phyloP scores from a whole-genome alignment of 2,329 filamentous ascomycete species.

The Mycosphaerella arachidis region DNA sequence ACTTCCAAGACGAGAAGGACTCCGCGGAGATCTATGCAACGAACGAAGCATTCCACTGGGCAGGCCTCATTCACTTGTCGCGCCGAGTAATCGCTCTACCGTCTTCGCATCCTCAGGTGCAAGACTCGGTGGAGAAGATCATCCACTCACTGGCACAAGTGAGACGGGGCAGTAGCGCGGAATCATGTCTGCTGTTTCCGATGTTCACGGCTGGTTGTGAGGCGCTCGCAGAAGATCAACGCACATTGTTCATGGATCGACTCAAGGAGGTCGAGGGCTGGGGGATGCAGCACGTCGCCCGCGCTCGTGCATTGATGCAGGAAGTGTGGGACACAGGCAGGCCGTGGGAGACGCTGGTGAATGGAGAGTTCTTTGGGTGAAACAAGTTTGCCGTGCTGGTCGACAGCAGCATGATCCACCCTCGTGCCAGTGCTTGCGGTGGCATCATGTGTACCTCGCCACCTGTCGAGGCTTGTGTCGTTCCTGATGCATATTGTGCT shows the following conservation, averaged over 20 bases:
- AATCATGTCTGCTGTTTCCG: constrained; percentile 72
- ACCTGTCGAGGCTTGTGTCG: too few relatives aligned
- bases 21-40: constrained; percentile 63
- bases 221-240: constrained; percentile 52
- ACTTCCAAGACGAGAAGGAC: constrained; percentile 48
- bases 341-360: constrained; percentile 64
- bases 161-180: constrained; percentile 62
- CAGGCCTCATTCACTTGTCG: constrained; percentile 70
- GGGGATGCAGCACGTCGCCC: constrained; percentile 68
- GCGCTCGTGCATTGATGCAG: constrained; percentile 61
- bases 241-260: constrained; percentile 59
- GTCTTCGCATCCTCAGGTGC: constrained; percentile 56
- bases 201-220: constrained; percentile 82
- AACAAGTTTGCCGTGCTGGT: too few relatives aligned
- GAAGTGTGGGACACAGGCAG: constrained; percentile 63
- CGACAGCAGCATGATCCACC: too few relatives aligned
- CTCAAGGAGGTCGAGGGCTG: constrained; percentile 65
- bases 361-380: constrained; percentile 65
- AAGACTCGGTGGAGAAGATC: constrained; percentile 59
- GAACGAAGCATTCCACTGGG: constrained; percentile 76
- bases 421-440: too few relatives aligned
- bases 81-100: constrained; percentile 65
- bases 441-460: too few relatives aligned
- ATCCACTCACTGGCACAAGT: constrained; percentile 60
- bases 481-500: too few relatives aligned